Base-by-base conservation (phyloP, 1,284 basidiomycete species). In the Cutaneotrichosporon dermatis region DNA sequence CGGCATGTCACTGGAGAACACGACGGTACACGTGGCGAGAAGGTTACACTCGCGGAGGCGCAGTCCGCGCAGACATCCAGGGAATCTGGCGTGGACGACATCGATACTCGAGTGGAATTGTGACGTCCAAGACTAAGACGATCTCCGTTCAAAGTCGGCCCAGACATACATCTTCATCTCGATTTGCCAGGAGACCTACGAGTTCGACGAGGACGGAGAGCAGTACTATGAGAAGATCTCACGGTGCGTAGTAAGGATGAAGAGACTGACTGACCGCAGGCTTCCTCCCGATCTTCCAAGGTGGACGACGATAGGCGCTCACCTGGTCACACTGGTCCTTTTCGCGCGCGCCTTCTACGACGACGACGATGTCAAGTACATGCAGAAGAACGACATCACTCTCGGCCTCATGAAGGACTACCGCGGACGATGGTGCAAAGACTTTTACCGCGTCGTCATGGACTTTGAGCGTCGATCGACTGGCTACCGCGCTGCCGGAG, bases 201-300 rank as follows among this genome's bases (percentile, higher is more conserved):
- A 96, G 67, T 99, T 99, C 74, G 87, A 94, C 57, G 92, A 92
- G 54, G 95, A 98, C 67, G 96, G 96, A 16, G 92, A 95, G 75
- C 85, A 92, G 3, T 96, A 90, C 78, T 92, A 92, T 70, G 95
- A 98, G 76, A 98, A 99, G 79, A 89, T 96, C 36, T 86, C 92
- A 96, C 67, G 79, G 81, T 74, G 63, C 70, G 75, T 70, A 58
- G 9, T 48, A 15, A 50, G 39, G 46, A n/a, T 45, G 6, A 9
- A n/a, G n/a, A 25, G 2, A 15, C 15, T 36, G 41, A 33, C 64
- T 64, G 58, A 62, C 62, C 62, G 3, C 25, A 78, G 78, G 78
- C 0, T 94, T 94, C 79, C 83, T 95, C 92, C 92, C 0, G 84
- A 88, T 95, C 5, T 92, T 95, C 70, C 76, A 83, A 86, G 86